Evolutionary conservation across 83 land plant species (phyloP).

Genomic region (Diphasiastrum complanatum): DNA sequence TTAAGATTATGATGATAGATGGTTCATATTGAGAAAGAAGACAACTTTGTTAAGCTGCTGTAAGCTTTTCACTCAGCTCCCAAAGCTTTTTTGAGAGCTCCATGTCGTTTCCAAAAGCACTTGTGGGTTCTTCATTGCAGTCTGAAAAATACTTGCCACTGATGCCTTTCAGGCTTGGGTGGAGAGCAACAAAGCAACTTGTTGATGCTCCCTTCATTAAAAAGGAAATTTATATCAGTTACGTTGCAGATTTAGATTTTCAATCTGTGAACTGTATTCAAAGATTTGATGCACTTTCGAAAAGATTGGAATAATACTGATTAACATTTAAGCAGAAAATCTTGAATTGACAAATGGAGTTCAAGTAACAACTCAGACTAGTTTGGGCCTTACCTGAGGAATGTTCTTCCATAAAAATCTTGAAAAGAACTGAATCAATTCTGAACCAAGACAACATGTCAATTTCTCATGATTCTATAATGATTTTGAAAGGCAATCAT

Average conservation of each 20-base stretch:
- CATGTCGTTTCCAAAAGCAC: slow-evolving; percentile 33
- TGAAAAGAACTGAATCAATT: slow-evolving; percentile 31
- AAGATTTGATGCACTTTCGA: too few species aligned
- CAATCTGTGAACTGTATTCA: slow-evolving; percentile 5
- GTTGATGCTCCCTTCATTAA: slow-evolving; percentile 61
- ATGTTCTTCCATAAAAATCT: slow-evolving; percentile 54
- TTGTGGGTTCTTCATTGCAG: slow-evolving; percentile 44
- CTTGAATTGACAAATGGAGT: not conserved
- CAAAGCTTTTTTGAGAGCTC: slow-evolving; percentile 44
- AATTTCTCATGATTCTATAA: too few species aligned
- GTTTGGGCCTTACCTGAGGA: slow-evolving; percentile 59
- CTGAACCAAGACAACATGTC: slow-evolving; percentile 24
- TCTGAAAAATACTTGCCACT: slow-evolving; percentile 54
- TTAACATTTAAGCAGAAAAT: too few species aligned
- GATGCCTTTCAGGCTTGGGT: slow-evolving; percentile 47
- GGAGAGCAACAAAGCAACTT: slow-evolving; percentile 62
- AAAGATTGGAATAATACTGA: too few species aligned
- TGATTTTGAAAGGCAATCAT: too few species aligned
- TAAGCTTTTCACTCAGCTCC: slow-evolving; percentile 49
- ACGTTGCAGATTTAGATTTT: not conserved
- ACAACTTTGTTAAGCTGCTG: slow-evolving; percentile 5
- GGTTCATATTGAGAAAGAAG: too few species aligned
- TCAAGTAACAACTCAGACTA: not conserved
- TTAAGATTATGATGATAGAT: too few species aligned
- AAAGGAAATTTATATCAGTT: not conserved